Percentiles rank a stretch among this genome's conserved stretches.
Conservation (phyloP, 2,329 filamentous ascomycete species). For the Aureobasidium sp. region DNA sequence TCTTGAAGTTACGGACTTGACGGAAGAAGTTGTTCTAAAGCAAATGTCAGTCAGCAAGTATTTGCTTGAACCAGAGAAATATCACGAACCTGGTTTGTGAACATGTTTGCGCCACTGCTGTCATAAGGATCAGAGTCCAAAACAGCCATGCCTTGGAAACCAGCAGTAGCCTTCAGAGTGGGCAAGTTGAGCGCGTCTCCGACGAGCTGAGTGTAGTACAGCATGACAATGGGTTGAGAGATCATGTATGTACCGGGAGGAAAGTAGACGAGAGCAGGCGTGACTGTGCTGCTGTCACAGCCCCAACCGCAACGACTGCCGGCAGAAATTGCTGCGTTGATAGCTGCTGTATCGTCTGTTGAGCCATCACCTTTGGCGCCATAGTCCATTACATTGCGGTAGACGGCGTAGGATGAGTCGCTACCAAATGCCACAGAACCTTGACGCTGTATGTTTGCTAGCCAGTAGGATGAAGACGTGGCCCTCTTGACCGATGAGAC, state of each 20-base stretch:
- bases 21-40: conserved; percentile 45
- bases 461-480: conserved; percentile 55
- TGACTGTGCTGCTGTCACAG: conserved; percentile 77
- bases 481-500: conserved; percentile 10
- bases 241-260: conserved; percentile 80
- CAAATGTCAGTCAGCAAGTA: no score
- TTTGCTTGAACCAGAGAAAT: no score
- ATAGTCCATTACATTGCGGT: conserved; percentile 40
- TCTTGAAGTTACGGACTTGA: conserved; percentile 45
- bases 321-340: conserved; percentile 74
- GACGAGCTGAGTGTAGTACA: conserved; percentile 90
- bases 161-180: conserved; percentile 37
- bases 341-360: conserved; percentile 79
- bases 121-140: conserved; percentile 85
- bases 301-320: conserved; percentile 70
- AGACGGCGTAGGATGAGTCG: conserved; percentile 51
- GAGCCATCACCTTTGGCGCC: conserved; percentile 48
- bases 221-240: conserved; percentile 68
- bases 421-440: conserved; percentile 57
- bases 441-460: conserved; percentile 59
- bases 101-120: conserved; percentile 40
- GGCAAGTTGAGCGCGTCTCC: conserved; percentile 69
- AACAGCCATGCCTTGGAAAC: conserved; percentile 76
- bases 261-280: conserved; percentile 85
- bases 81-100: conserved; percentile 16